Base-by-base conservation (phyloP, 2,329 filamentous ascomycete species). In the Fusarium sp. region DNA sequence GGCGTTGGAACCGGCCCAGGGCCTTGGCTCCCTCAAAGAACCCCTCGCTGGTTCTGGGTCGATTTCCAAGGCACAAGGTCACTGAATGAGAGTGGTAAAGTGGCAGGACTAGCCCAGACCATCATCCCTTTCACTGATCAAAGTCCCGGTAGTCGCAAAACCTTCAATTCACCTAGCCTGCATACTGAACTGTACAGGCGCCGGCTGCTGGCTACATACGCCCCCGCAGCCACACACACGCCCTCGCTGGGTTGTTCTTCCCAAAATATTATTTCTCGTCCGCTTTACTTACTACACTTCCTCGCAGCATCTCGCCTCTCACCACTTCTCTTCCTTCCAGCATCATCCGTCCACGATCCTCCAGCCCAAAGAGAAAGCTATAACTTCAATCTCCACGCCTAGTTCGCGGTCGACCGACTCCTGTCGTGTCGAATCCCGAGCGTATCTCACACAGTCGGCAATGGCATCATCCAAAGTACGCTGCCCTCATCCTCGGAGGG, bases 391-490 rank as follows among this genome's bases (percentile, higher is more conserved):
- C 67, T 67, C 62, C 57, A 68, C 60, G 65, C 65, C 64, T 65
- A 74, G 67, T 67, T 71, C 65, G 76, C 73, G 75, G 74, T 77
- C 73, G 75, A 77, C 72, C 73, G 74, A 70, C 75, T 65, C 61
- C 73, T 70, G 74, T 76, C 77, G 74, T 74, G 73, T 77, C 75
- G 73, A 75, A 72, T 69, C 73, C 70, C 73, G 77, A 78, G 74
- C 77, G 61, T 72, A 75, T 75, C 68, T 71, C 73, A 77, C 76
- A 69, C 77, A 74, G 77, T 78, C 77, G 80, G 81, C 81, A 83
- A 88, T 88, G 86, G 86, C 86, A 79, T 88, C 86, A 77, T 88
- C 86, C 78, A 88, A 87, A 83, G 86, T 88, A 87, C 76, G 77
- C 75, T 66, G 63, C 70, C 64, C 68, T 69, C 68, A 62, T 57